phyloP scores from a whole-genome alignment of 2,329 filamentous ascomycete species.

The Colletotrichum navitas region DNA sequence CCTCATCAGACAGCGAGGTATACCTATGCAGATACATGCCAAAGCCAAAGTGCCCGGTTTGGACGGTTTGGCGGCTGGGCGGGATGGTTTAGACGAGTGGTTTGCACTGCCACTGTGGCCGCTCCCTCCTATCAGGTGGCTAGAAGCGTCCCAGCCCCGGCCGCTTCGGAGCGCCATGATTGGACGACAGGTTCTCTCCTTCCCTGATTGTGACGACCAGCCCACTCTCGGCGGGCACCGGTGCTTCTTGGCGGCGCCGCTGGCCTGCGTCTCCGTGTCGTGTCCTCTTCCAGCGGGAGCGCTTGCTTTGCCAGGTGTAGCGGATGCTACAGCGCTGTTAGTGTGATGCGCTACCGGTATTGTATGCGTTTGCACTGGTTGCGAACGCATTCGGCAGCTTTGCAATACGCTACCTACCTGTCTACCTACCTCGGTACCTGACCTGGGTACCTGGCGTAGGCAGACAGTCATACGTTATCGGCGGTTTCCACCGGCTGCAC shows the following conservation, averaged over 20 bases:
- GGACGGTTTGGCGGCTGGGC: background rate
- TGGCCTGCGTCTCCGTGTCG: constrained; percentile 20
- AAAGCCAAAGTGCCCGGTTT: background rate
- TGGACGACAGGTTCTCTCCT: constrained; percentile 26
- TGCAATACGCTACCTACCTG: too few species aligned
- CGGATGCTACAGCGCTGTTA: constrained; percentile 18
- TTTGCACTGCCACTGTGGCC: constrained; percentile 29
- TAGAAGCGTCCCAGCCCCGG: constrained; percentile 17
- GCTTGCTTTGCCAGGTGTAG: background rate
- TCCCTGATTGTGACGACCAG: constrained; percentile 39
- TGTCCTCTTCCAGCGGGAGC: background rate
- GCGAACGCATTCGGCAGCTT: background rate
- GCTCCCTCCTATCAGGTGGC: constrained; percentile 29
- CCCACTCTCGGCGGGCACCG: constrained; percentile 39
- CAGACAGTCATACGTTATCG: background rate
- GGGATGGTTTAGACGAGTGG: constrained; percentile 32
- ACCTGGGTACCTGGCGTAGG: background rate
- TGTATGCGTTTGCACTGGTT: background rate
- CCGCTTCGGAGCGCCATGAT: constrained; percentile 17
- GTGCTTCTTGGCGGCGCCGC: constrained; percentile 40
- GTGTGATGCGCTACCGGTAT: constrained; percentile 33
- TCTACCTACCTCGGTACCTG: too few species aligned
- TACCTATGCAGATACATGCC: too few species aligned
- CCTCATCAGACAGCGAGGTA: too few species aligned
- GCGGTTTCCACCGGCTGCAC: constrained; percentile 1